phyloP scores from a whole-genome alignment of 2,329 filamentous ascomycete species.

The Aspergillus sp. region DNA sequence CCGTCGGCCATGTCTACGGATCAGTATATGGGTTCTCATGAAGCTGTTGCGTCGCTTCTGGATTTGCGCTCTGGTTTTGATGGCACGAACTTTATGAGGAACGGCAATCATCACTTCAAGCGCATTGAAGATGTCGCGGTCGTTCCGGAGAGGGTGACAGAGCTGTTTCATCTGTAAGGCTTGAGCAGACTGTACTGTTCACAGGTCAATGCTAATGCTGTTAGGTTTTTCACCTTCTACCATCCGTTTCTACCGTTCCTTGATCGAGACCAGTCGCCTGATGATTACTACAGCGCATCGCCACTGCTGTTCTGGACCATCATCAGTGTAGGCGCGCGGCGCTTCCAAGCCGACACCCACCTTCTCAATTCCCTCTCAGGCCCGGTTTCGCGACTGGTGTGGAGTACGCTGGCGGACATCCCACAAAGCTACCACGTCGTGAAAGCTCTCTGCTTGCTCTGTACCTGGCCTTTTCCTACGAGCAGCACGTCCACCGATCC shows the following conservation, averaged over 20 bases:
- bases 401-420: conserved; percentile 62
- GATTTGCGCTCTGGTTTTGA: conserved; percentile 53
- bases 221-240: conserved; percentile 65
- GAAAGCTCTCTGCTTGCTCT: conserved; percentile 64
- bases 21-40: conserved; percentile 51
- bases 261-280: conserved; percentile 55
- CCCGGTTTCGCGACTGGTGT: conserved; percentile 60
- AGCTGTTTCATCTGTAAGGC: conserved; percentile 49
- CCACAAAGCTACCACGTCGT: conserved; percentile 66
- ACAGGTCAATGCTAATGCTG: conserved; percentile 27
- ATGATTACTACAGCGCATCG: conserved; percentile 60
- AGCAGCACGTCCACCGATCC: conserved; percentile 65
- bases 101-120: conserved; percentile 52
- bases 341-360: conserved; percentile 57
- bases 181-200: conserved; percentile 1
- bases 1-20: conserved; percentile 41
- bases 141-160: conserved; percentile 44
- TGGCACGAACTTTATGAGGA: conserved; percentile 48
- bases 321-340: conserved; percentile 62
- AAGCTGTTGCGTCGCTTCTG: conserved; percentile 53
- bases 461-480: conserved; percentile 66
- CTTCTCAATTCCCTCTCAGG: conserved; percentile 56
- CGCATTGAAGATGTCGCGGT: conserved; percentile 56
- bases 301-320: conserved; percentile 71
- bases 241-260: conserved; percentile 67